Evolutionary conservation across 768 basidiomycete genomes (phyloP).

Genomic region (Tricholomella constricta): DNA sequence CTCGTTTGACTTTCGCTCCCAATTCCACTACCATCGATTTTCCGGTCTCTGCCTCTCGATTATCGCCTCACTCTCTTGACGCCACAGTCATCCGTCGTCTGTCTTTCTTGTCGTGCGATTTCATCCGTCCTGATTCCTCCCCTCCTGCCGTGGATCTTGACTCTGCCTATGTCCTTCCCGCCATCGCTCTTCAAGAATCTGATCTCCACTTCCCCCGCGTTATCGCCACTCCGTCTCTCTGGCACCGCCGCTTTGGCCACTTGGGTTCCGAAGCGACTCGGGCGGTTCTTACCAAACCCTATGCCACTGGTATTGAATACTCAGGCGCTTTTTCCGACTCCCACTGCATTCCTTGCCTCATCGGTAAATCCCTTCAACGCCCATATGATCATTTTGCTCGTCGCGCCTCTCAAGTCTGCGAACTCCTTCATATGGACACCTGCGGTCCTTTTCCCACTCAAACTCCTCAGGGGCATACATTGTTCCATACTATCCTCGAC

Average conservation of each 20-base stretch:
- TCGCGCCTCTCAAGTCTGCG: slow-evolving; percentile 10
- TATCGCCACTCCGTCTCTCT: too few relatives aligned
- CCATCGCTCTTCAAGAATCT: too few relatives aligned
- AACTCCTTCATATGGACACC: slow-evolving; percentile 22
- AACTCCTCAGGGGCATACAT: slow-evolving; percentile 11
- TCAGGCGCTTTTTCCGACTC: not conserved
- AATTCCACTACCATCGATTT: too few relatives aligned
- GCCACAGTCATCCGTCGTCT: too few relatives aligned
- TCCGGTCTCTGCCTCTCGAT: too few relatives aligned
- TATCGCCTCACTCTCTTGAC: too few relatives aligned
- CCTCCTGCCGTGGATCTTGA: too few relatives aligned
- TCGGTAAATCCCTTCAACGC: slow-evolving; percentile 24
- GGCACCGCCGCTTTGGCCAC: slow-evolving; percentile 29
- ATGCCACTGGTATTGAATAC: slow-evolving; percentile 18
- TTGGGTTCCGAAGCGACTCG: slow-evolving; percentile 17
- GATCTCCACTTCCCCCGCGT: too few relatives aligned
- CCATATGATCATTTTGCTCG: slow-evolving; percentile 12
- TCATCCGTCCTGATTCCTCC: too few relatives aligned
- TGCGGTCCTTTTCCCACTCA: slow-evolving; percentile 21
- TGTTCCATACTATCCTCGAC: slow-evolving; percentile 12
- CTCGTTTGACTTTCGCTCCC: too few relatives aligned
- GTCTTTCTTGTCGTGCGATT: too few relatives aligned
- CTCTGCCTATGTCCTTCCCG: too few relatives aligned
- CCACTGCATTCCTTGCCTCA: slow-evolving; percentile 24
- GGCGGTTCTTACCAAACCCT: slow-evolving; percentile 16